Base-by-base conservation (phyloP, 352 stramenopile species). In the Blastocystis sp. region DNA sequence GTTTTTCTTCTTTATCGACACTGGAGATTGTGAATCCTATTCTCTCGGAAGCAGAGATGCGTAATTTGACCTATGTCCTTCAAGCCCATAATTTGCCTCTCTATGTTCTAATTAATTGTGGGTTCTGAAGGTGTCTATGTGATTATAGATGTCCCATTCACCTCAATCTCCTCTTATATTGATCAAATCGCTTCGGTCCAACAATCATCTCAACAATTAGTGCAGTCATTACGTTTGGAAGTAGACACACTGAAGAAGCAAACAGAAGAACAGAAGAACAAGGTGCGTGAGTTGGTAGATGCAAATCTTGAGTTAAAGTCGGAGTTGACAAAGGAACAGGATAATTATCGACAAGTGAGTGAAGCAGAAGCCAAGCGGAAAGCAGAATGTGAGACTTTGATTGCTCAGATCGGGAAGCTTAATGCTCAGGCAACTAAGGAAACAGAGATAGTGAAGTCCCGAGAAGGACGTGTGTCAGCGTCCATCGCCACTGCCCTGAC, bases 71-170 rank as follows among this genome's bases (percentile, higher is more conserved):
- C 11, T 19, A 66, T 35, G 15, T 30, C 9, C 33, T 84, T 22
- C 48, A 69, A 40, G 42, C 48, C 22, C 33, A 66, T 15, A 30
- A 33, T 22, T 48, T 66, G 24, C 73, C 73, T 4, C n/a, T 84
- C 4, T 84, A 66, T 42, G 51, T 84, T 24, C n/a, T 84, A 57
- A 64, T 84, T 33, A 84, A 84, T 35, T 33, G 73, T 84, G 73
- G 42, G 48, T 19, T 1, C n/a, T 0, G n/a, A n/a, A 42, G 1
- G 9, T 19, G 22, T 3, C 0, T 13, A 37, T 37, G 24, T 66
- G 42, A 64, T 7, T 33, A 37, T 48, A 84, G 73, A 64, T 2
- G 44, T 22, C 13, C 73, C 73, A 37, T 44, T 84, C 13, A 30
- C 27, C 0, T 30, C 73, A n/a, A 17, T 84, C 24, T 44, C 51